Percentiles rank a stretch among this genome's conserved stretches.
Evolutionary conservation across 768 basidiomycete species (phyloP).

Genomic region (Xanthoconium stramineum): DNA sequence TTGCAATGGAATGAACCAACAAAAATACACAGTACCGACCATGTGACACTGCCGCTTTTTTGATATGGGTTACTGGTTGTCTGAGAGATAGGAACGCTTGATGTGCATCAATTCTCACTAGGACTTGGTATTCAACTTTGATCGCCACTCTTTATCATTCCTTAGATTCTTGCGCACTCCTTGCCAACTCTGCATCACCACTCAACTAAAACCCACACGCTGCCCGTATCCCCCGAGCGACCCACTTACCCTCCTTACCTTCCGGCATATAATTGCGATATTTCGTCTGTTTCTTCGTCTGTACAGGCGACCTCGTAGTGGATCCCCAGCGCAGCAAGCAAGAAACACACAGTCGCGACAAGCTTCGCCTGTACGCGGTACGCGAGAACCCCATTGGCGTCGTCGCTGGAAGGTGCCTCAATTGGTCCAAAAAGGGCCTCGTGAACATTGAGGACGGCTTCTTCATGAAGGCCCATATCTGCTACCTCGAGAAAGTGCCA

Average conservation of each 20-base stretch:
- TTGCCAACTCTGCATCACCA: neutral
- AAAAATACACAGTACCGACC: too few relatives aligned
- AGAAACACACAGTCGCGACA: constrained; percentile 1
- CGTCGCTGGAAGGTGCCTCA: neutral
- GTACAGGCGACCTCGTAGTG: constrained; percentile 8
- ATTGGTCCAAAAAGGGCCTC: constrained; percentile 9
- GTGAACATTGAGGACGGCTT: constrained; percentile 8
- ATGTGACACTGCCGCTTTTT: too few relatives aligned
- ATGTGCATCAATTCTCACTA: too few relatives aligned
- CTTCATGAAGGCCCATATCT: constrained; percentile 2
- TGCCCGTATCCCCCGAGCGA: constrained; percentile 9
- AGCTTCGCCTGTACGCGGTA: constrained; percentile 3
- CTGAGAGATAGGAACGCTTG: too few relatives aligned
- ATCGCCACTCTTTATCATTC: too few relatives aligned
- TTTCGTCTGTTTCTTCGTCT: constrained; percentile 1
- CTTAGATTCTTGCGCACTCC: neutral
- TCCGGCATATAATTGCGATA: neutral
- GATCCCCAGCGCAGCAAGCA: constrained; percentile 10
- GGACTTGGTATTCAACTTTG: too few relatives aligned
- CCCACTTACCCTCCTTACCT: constrained; percentile 8
- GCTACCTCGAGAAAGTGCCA: neutral
- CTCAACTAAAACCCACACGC: constrained; percentile 15
- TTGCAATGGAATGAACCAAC: too few relatives aligned
- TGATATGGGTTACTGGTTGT: too few relatives aligned
- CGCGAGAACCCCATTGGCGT: neutral